Evolutionary conservation across 257 asterid species (phyloP), one percentile per base, ranked within the genome.

Genomic region (Plantago elongata): DNA sequence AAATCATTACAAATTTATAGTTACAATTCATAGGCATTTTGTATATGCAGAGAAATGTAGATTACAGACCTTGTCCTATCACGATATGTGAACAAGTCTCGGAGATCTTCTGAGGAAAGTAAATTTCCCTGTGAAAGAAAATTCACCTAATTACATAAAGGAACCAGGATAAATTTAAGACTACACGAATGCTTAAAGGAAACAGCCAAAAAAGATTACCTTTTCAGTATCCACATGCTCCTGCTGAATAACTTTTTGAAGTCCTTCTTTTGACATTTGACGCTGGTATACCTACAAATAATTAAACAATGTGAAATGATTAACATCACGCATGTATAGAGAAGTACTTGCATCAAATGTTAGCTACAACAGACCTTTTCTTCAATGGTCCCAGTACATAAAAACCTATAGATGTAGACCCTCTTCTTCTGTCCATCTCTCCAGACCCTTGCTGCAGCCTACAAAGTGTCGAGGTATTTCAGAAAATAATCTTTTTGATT

Each of bases 381-480:
- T 72, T 92, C 99, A 57, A 92, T 89, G 63, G 99, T 92, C 73
- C 99, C 99, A 61, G 91, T 83, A 78, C 94, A 81, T 78, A 92
- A 81, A 77, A 92, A 92, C 78, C 99, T 83, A 68, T 92, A 92
- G 78, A 89, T 89, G 78, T 81, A 92, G 62, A 92, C 99, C 67
- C 99, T 87, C 84, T 92, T 92, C 80, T 89, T 92, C 80, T 92
- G 99, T 43, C 99, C 99, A 76, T 92, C 99, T 79, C 99, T 89
- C 99, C 99, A 89, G 62, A 92, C 88, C 77, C 99, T 86, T 43
- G 99, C 99, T 54, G 99, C 97, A 54, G 99, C 99, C 97, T 92
- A 83, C 22, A 56, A 71, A 68, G 44, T 62, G 29, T 59, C 45
- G 54, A 70, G 58, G 12, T 42, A 61, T 46, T 61, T 48, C 47